Evolutionary conservation across 2,329 filamentous ascomycete genomes (phyloP).

Genomic region (Cladosporium velox): DNA sequence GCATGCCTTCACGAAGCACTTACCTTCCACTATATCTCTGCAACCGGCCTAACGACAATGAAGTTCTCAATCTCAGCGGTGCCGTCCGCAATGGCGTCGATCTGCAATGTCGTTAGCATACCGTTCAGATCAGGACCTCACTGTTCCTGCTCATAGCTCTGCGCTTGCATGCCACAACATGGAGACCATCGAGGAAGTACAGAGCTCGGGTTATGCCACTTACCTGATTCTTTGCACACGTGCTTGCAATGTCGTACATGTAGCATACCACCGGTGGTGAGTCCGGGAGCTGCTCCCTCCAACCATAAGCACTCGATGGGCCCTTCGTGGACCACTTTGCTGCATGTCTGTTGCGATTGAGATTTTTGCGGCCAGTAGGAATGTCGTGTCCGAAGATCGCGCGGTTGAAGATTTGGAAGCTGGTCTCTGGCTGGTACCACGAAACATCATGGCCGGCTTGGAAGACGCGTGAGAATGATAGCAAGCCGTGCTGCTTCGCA

Average conservation of each 20-base stretch:
- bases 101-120: slow-evolving; percentile 13
- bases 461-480: slow-evolving; percentile 41
- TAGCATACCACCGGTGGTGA: slow-evolving; percentile 48
- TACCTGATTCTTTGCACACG: slow-evolving; percentile 49
- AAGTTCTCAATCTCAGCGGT: slow-evolving; percentile 51
- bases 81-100: slow-evolving; percentile 45
- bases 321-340: slow-evolving; percentile 44
- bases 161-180: neutral
- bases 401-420: slow-evolving; percentile 57
- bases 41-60: slow-evolving; percentile 37
- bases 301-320: slow-evolving; percentile 43
- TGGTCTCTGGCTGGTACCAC: slow-evolving; percentile 56
- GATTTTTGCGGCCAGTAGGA: slow-evolving; percentile 51
- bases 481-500: slow-evolving; percentile 38
- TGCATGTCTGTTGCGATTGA: slow-evolving; percentile 38
- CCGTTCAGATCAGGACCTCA: neutral
- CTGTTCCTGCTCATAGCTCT: neutral
- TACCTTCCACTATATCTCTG: neutral
- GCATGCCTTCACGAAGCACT: neutral
- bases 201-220: neutral
- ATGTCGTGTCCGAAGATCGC: slow-evolving; percentile 55
- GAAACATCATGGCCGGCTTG: slow-evolving; percentile 35
- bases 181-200: neutral
- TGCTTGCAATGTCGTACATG: slow-evolving; percentile 40
- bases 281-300: slow-evolving; percentile 49